Evolutionary conservation across 1,284 basidiomycete species (phyloP).

Genomic region (Tilletia indica): DNA sequence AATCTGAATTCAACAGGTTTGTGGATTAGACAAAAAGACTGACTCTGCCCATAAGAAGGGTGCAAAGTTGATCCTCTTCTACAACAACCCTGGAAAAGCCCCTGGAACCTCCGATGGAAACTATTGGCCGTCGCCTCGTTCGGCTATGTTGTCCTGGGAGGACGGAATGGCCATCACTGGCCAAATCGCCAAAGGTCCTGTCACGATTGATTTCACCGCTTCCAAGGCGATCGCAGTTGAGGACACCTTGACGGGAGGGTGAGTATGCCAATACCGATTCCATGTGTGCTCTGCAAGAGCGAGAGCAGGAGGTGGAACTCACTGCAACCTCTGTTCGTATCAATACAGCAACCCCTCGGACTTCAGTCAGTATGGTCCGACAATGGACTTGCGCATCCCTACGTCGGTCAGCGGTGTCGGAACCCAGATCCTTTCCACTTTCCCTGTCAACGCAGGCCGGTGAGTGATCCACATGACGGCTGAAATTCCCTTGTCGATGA

Average conservation of each 20-base stretch:
- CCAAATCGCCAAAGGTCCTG: constrained; percentile 57
- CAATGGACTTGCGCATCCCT: not conserved
- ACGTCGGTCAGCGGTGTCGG: not conserved
- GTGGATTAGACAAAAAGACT: constrained; percentile 41
- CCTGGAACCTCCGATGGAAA: constrained; percentile 48
- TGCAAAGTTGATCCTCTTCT: constrained; percentile 47
- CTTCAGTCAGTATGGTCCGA: not conserved
- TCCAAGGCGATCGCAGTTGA: constrained; percentile 58
- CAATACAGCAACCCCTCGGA: not conserved
- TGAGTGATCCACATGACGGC: not conserved
- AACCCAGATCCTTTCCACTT: constrained; percentile 46
- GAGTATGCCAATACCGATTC: not conserved
- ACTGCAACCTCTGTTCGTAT: not conserved
- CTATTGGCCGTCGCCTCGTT: constrained; percentile 25
- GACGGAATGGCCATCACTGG: constrained; percentile 54
- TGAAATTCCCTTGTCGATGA: not conserved
- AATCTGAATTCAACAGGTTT: constrained; percentile 20
- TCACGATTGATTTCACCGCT: constrained; percentile 62
- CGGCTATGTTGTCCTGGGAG: constrained; percentile 31
- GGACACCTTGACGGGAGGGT: constrained; percentile 63
- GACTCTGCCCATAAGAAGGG: constrained; percentile 50
- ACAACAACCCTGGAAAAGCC: constrained; percentile 27
- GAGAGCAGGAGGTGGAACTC: not conserved
- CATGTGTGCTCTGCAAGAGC: not conserved
- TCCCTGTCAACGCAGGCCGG: not conserved